Evolutionary conservation across 2,329 filamentous ascomycete genomes (phyloP).

Genomic region (Simplicillium aogashimaense): DNA sequence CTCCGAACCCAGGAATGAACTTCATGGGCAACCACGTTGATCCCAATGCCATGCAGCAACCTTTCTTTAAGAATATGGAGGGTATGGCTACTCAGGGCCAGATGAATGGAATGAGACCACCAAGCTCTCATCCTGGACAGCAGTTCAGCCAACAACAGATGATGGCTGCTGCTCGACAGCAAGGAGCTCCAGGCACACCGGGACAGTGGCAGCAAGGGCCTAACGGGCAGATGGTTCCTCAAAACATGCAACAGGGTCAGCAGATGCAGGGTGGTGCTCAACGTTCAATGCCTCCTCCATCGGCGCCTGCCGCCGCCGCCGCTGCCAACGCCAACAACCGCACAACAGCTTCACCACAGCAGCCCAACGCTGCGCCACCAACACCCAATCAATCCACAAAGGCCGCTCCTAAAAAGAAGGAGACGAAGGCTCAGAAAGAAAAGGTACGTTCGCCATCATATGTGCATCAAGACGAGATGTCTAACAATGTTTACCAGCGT

Average conservation of each 20-base stretch:
- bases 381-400: constrained; percentile 68
- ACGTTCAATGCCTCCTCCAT: constrained; percentile 58
- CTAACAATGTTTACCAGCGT: constrained; percentile 21
- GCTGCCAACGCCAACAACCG: constrained; percentile 41
- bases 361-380: constrained; percentile 58
- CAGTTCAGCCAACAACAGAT: constrained; percentile 51
- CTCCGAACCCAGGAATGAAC: constrained; percentile 51
- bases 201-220: constrained; percentile 30
- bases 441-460: constrained; percentile 45
- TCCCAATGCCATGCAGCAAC: constrained; percentile 42
- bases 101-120: constrained; percentile 61
- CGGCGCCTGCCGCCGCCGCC: constrained; percentile 40
- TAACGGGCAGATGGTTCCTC: constrained; percentile 30
- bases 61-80: constrained; percentile 50
- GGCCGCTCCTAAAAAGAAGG: constrained; percentile 69
- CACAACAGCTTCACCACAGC: constrained; percentile 51
- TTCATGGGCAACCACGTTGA: constrained; percentile 57
- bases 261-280: constrained; percentile 60
- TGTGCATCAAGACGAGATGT: background rate
- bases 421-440: constrained; percentile 50
- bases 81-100: constrained; percentile 34
- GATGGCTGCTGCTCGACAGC: constrained; percentile 34
- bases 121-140: constrained; percentile 55
- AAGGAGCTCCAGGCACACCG: constrained; percentile 17
- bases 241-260: constrained; percentile 28